Percentiles rank a stretch among this genome's conserved stretches.
phyloP scores from a whole-genome alignment of 2,329 filamentous ascomycete species.

The Albophoma yamanashiensis region DNA sequence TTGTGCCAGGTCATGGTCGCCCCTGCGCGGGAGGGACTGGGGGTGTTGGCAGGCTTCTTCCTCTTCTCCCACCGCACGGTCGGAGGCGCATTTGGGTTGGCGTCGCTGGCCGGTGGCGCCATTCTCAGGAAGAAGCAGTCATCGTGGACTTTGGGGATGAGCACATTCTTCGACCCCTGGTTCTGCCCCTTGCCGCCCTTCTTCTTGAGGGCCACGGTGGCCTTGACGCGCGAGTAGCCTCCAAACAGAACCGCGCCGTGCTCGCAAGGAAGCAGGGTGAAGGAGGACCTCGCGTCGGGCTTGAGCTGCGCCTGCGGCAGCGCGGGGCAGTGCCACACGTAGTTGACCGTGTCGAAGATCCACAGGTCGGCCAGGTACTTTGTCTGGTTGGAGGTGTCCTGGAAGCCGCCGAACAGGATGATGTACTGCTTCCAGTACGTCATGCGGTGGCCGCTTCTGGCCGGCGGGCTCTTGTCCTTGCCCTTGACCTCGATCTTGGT shows the following conservation, averaged over 20 bases:
- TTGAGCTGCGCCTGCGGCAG: constrained; percentile 72
- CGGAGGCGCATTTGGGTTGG: constrained; percentile 54
- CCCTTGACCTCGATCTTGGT: constrained; percentile 72
- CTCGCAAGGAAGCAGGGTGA: constrained; percentile 85
- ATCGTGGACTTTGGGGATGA: constrained; percentile 84
- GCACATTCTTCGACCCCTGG: constrained; percentile 56
- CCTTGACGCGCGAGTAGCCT: constrained; percentile 86
- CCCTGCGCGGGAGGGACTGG: constrained; percentile 73
- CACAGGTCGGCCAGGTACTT: constrained; percentile 90
- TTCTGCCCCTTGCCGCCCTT: constrained; percentile 43
- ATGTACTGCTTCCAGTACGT: constrained; percentile 97
- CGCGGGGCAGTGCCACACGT: constrained; percentile 69
- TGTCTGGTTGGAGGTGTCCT: constrained; percentile 90
- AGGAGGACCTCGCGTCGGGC: constrained; percentile 83
- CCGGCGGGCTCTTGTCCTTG: constrained; percentile 68
- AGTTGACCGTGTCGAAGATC: constrained; percentile 88
- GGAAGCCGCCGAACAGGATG: constrained; percentile 90
- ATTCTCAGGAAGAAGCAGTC: constrained; percentile 91
- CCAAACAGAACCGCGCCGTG: constrained; percentile 83
- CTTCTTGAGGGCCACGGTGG: constrained; percentile 53
- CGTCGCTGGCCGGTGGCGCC: constrained; percentile 58
- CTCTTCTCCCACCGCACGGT: constrained; percentile 82
- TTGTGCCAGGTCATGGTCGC: constrained; percentile 93
- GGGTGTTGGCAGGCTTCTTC: constrained; percentile 84
- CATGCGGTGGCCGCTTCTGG: constrained; percentile 89